Conservation (phyloP, 129 eudicot species). For the Artemisia annua region DNA sequence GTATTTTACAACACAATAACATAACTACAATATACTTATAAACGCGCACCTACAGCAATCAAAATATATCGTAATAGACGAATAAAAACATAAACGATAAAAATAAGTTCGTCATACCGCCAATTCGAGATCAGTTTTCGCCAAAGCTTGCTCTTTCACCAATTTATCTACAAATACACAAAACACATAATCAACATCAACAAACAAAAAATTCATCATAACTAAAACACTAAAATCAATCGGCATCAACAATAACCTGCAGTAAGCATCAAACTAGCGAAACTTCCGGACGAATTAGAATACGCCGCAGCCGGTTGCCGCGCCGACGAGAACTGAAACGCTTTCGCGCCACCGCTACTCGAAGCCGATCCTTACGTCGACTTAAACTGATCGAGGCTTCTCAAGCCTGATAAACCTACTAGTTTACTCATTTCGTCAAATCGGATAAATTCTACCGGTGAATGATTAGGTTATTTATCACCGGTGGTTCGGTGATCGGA, state of each 20-base stretch:
- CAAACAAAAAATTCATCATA: background rate
- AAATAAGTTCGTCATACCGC: slow-evolving; percentile 58
- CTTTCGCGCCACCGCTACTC: slow-evolving; percentile 43
- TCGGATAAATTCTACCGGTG: too few relatives aligned
- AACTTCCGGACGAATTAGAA: slow-evolving; percentile 72
- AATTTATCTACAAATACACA: slow-evolving; percentile 69
- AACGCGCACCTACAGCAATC: too few relatives aligned
- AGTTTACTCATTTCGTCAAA: too few relatives aligned
- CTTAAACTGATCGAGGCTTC: too few relatives aligned
- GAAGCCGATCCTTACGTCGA: slow-evolving; percentile 36
- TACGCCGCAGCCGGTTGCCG: slow-evolving; percentile 51
- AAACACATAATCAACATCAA: background rate
- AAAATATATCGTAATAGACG: background rate
- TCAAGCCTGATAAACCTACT: too few relatives aligned
- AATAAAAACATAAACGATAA: slow-evolving; percentile 17
- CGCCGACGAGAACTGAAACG: slow-evolving; percentile 37
- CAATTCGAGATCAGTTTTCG: slow-evolving; percentile 82
- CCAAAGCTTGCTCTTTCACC: slow-evolving; percentile 91
- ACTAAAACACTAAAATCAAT: background rate
- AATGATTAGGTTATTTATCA: too few relatives aligned
- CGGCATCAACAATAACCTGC: slow-evolving; percentile 47
- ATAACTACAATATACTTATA: too few relatives aligned
- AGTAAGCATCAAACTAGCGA: slow-evolving; percentile 80
- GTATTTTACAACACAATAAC: too few relatives aligned
- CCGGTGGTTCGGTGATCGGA: too few relatives aligned